These are phyloP conservation scores for Saccharomycopsis malanga DNA, from an alignment of 805 yeast genomes.

Conservation along the genomic window DNA sequence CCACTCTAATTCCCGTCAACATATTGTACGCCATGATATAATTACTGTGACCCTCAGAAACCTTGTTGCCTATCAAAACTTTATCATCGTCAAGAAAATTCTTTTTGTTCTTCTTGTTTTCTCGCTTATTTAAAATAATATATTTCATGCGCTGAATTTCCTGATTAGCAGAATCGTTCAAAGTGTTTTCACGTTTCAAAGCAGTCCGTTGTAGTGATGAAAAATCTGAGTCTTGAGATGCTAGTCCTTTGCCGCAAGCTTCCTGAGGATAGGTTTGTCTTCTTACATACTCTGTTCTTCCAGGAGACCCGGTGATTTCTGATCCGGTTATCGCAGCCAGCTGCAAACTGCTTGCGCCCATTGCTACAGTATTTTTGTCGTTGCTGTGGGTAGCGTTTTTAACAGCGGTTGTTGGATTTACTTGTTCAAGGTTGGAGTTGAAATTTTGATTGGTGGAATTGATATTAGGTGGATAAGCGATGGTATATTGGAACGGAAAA, in stretches of 20 bases:
- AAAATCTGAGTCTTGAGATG: not conserved
- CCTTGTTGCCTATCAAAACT: slow-evolving; percentile 34
- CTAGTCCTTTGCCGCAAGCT: not conserved
- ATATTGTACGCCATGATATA: slow-evolving; percentile 93
- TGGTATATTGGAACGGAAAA: not conserved
- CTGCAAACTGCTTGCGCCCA: too few species aligned
- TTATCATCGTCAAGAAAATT: slow-evolving; percentile 8
- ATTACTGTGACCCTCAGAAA: slow-evolving; percentile 88
- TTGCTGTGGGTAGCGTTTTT: too few species aligned
- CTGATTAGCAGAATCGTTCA: slow-evolving; percentile 17
- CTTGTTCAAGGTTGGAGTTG: too few species aligned
- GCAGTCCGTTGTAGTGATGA: not conserved
- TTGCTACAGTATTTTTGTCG: too few species aligned
- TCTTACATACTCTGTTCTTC: not conserved
- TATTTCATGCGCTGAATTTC: slow-evolving; percentile 21
- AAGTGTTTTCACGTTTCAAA: not conserved
- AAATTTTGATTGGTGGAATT: too few species aligned
- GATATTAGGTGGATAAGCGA: not conserved
- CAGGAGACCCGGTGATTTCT: not conserved
- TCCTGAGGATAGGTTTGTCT: slow-evolving; percentile 6
- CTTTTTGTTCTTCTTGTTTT: slow-evolving; percentile 15
- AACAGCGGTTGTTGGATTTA: too few species aligned
- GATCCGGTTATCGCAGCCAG: too few species aligned
- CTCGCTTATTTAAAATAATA: slow-evolving; percentile 15
- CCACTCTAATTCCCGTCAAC: slow-evolving; percentile 94